Evolutionary conservation across 176 grass and related monocot species (phyloP).

Genomic region (Oryza australiensis): DNA sequence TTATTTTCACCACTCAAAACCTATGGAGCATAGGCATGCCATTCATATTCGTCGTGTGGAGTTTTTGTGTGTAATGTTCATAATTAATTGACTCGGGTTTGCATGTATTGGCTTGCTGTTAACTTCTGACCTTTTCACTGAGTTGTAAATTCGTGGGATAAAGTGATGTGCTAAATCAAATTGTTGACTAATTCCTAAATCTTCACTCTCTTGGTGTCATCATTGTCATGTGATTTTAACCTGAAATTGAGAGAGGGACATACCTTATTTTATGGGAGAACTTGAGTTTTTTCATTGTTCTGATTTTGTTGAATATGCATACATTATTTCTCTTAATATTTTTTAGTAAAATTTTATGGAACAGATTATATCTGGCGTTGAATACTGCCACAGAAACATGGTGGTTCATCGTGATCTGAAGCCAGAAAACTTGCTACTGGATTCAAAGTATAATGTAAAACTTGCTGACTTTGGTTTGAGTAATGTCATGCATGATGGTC

Average conservation of each 20-base stretch:
- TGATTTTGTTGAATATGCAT: neutral
- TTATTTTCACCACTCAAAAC: slow-evolving; percentile 24
- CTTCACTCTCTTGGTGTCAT: neutral
- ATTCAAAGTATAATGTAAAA: slow-evolving; percentile 96
- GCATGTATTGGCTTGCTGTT: neutral
- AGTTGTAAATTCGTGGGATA: neutral
- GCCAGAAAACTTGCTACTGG: slow-evolving; percentile 89
- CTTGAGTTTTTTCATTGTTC: neutral
- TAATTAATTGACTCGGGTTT: neutral
- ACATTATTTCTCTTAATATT: slow-evolving; percentile 16
- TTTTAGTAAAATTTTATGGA: slow-evolving; percentile 27
- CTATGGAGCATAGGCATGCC: neutral
- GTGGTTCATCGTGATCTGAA: slow-evolving; percentile 97
- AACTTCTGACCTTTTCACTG: neutral
- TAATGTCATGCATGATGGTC: slow-evolving; percentile 96
- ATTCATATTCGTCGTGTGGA: neutral
- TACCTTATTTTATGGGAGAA: neutral
- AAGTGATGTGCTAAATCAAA: neutral
- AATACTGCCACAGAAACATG: slow-evolving; percentile 99
- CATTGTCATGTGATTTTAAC: slow-evolving; percentile 12
- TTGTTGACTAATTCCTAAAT: neutral
- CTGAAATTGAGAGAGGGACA: neutral
- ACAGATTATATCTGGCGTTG: slow-evolving; percentile 96
- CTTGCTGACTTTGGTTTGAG: slow-evolving; percentile 98
- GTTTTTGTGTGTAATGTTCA: neutral